Evolutionary conservation across 441 rosid species (phyloP).

Genomic region (Croton laevigatus): DNA sequence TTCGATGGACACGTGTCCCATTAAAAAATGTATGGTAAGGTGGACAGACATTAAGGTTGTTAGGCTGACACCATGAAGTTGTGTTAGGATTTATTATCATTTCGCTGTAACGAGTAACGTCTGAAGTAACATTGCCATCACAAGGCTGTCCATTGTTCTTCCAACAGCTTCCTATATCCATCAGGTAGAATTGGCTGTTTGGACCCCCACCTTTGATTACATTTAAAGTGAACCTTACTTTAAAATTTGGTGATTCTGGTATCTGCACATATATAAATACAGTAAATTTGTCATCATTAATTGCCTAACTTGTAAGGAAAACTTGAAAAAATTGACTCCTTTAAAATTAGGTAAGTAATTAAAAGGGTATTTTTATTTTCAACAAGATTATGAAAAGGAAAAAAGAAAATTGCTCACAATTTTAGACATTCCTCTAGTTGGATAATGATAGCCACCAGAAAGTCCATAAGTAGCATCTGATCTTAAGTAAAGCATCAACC

Average conservation of each 20-base stretch:
- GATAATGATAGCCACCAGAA: constrained; percentile 81
- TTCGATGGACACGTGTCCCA: constrained; percentile 52
- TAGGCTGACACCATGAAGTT: constrained; percentile 48
- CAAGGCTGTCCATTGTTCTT: constrained; percentile 73
- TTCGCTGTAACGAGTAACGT: constrained; percentile 72
- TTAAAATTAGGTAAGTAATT: background rate
- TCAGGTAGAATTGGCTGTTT: constrained; percentile 65
- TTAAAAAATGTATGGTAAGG: constrained; percentile 59
- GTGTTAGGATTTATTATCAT: constrained; percentile 64
- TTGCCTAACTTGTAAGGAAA: constrained; percentile 22
- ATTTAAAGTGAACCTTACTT: constrained; percentile 57
- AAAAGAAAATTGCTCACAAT: constrained; percentile 40
- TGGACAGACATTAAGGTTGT: constrained; percentile 49
- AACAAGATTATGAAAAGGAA: background rate
- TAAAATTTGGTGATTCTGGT: constrained; percentile 69
- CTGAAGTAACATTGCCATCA: constrained; percentile 59
- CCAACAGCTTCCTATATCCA: constrained; percentile 86
- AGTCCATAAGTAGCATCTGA: constrained; percentile 67
- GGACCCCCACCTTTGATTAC: constrained; percentile 68
- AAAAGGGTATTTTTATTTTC: background rate
- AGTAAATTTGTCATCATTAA: constrained; percentile 4
- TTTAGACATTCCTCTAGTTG: constrained; percentile 77
- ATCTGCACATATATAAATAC: constrained; percentile 32
- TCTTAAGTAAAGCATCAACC: constrained; percentile 91
- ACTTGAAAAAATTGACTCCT: constrained; percentile 4